Evolutionary conservation across 139 green algal species (phyloP), one percentile per base, ranked within the genome.

Genomic region (Tetraselmis chui): DNA sequence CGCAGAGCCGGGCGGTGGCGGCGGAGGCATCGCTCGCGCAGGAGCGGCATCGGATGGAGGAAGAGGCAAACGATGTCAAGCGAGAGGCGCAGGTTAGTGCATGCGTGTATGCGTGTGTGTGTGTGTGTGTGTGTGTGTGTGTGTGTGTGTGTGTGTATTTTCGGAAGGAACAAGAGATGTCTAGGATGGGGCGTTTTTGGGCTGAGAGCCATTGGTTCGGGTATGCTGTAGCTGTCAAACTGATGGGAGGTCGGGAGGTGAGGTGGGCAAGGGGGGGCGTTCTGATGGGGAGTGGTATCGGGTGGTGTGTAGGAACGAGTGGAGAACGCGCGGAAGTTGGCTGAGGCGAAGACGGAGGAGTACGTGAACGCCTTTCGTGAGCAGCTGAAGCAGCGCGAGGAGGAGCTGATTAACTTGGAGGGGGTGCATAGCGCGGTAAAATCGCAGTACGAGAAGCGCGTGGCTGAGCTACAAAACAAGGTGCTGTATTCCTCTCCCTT

Each of bases 401-500:
- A 94, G 80, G 92, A 94, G 59, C 82, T 94, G 18, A 84, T 89
- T 27, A 89, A 89, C 81, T 86, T 96, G 76, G 82, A 88, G 31
- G 89, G 81, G 23, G 84, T 94, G 59, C 92, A 96, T 82, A 87
- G 81, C 5, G 81, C 91, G 30, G 78, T 89, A 11, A 90, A 89
- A 59, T 83, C 82, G 2, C 85, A 93, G 80, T 90, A 93, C 30
- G 92, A 97, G 83, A 58, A 83, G 30, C 91, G 91, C 32, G 85
- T 92, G 23, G 45, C 75, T 0, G 91, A 95, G 32, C 86, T 94
- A 2, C 86, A 89, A 59, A 29, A 2, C 24, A 31, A 26, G 18
- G n/a, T n/a, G n/a, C n/a, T 24, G 27, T 18, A 28, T 67, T 23
- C 59, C 59, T 23, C 59, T 23, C 59, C 59, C 23, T 75, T n/a